Base-by-base conservation (phyloP, 1,139 yeast species). In the Nadsonia starkeyi-henricii region DNA sequence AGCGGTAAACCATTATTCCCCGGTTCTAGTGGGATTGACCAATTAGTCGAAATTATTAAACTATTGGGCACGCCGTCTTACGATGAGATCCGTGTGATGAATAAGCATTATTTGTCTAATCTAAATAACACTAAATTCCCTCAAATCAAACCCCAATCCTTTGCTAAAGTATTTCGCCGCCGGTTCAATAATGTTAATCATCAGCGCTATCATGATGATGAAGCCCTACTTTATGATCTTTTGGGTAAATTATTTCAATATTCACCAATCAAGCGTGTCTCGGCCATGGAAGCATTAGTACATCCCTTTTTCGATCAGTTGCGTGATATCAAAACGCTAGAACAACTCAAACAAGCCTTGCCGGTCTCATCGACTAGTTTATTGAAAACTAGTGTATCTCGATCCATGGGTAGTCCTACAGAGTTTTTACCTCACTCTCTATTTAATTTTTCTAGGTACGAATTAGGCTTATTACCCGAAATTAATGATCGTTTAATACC, bases 51-150 rank as follows among this genome's bases (percentile, higher is more conserved):
- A 66, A 91, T 91, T 59, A 91, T 91, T 64, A 91, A 91, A 65
- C 85, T 91, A 26, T 73, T 91, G 62, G 98, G 98, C 13, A 91
- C 98, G 1, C 98, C 98, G n/a, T 73, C 94, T 20, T 78, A 85
- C 53, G 95, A 88, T 46, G 96, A 91, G 66, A 91, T 91, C 57
- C 77, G 81, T 62, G 78, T 89, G 54, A 91, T 91, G 98, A 91
- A 91, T 66, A 33, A 33, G 17, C 17, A 33, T 15, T 33, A 33
- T 33, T 33, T 33, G 17, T 95, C 96, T 51, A 89, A 86, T 66
- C 91, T 91, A 68, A 85, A 86, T 82, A 97, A 91, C 63, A 96
- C 91, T 67, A 85, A 86, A 62, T 91, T 91, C 71, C 97, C 98
- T 1, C 91, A 86, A 58, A 91, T 91, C 62, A 83, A 85, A 64